Percentiles rank a stretch among this genome's conserved stretches.
These are phyloP conservation scores for Spiraea crenata DNA, from an alignment of 331 rosid genomes.

Conservation along the genomic window DNA sequence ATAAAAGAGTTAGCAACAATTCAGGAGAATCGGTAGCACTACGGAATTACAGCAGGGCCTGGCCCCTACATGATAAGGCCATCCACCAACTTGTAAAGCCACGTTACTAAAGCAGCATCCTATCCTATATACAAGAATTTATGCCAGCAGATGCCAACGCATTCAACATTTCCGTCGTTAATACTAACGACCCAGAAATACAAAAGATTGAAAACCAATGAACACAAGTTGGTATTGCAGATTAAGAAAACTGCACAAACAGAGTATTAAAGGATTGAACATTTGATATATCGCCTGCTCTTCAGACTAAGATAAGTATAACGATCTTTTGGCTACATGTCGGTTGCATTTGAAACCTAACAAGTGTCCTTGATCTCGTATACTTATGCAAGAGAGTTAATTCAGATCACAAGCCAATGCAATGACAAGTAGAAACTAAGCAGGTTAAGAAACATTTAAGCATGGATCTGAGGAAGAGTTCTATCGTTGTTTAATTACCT, in stretches of 20 bases:
- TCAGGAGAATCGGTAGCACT: too few species aligned
- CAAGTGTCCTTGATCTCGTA: neutral
- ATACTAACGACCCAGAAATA: neutral
- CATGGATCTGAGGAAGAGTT: too few species aligned
- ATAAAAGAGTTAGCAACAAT: too few species aligned
- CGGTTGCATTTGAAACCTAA: neutral
- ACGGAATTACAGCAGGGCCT: neutral
- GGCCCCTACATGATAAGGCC: neutral
- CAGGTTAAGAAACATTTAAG: neutral
- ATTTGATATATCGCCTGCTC: neutral
- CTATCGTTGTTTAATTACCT: constrained; percentile 28
- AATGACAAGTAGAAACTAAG: neutral
- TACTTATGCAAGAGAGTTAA: neutral
- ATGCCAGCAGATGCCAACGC: constrained; percentile 4
- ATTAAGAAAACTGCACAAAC: neutral
- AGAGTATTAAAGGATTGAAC: neutral
- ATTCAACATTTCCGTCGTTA: neutral
- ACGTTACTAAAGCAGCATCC: neutral
- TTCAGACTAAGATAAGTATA: neutral
- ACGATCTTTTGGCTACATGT: neutral
- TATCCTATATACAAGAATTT: neutral
- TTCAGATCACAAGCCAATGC: neutral
- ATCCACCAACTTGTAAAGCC: neutral
- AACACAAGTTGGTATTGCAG: too few species aligned
- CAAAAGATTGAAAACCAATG: too few species aligned